Evolutionary conservation across 2,329 filamentous ascomycete species (phyloP), one percentile per base, ranked within the genome.

Genomic region (Aspergillus puulaauensis): DNA sequence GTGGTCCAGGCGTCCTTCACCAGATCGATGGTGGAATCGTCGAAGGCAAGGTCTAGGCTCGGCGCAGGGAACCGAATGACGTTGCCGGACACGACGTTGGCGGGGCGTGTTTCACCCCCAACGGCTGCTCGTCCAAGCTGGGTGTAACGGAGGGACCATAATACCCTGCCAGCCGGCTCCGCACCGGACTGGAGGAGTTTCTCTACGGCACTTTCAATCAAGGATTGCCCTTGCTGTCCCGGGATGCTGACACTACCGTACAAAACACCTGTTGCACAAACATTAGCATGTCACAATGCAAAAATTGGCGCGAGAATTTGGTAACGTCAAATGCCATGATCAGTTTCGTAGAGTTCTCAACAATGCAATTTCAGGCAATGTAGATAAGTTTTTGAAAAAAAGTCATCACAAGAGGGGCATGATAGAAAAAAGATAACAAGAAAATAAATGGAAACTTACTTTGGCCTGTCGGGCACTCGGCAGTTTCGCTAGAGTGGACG

Each of bases 321-420:
- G 56, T 54, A 59, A 46, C n/a, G 51, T 65, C 4, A 61, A 52
- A 73, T 75, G 80, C 77, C 80, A 78, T 69, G 33, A 86, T 96
- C 91, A 96, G 91, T 80, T 88, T 91, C 87, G 56, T 84, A 82
- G 82, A 61, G 74, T 82, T 83, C 83, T 95, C 92, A 87, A 96
- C 93, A 96, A 89, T 83, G 83, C 76, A 80, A 79, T 89, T 96
- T 74, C 93, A 93, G 93, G 90, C 92, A 98, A 98, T 97, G 93
- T 98, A 97, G 93, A 97, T 98, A 98, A 98, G 93, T 96, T 61
- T 70, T 64, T 55, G 76, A 12, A 78, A 84, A 77, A 77, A 44
- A 66, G 82, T 96, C 93, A 98, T 97, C 93, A 92, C 89, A 72
- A 82, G 83, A 82, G 73, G 68, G 68, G 66, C 51, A 53, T 7